These are phyloP conservation scores for Saccharomycopsis oosterbeekiorum DNA, from an alignment of 805 yeast genomes.

Conservation along the genomic window DNA sequence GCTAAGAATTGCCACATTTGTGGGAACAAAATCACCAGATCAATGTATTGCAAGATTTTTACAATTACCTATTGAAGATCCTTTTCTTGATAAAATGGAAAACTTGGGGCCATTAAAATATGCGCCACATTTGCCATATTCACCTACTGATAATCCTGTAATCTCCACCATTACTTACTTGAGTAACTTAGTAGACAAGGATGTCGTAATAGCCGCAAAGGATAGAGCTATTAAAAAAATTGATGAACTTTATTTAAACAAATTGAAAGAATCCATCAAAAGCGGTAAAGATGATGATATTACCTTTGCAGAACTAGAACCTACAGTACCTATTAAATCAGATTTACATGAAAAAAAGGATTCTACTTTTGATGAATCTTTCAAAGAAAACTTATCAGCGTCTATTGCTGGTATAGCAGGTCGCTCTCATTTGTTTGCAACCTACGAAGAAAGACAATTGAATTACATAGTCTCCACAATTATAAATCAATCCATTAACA, in stretches of 20 bases:
- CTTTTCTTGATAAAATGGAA: conserved; percentile 37
- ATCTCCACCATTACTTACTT: conserved; percentile 86
- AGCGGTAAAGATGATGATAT: conserved; percentile 14
- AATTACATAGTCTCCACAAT: conserved; percentile 46
- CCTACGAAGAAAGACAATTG: conserved; percentile 73
- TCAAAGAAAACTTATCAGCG: conserved; percentile 54
- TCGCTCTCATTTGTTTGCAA: conserved; percentile 68
- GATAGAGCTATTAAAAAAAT: conserved; percentile 19
- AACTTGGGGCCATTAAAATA: conserved; percentile 64
- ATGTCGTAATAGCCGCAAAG: conserved; percentile 32
- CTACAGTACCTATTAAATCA: conserved; percentile 16
- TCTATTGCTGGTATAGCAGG: conserved; percentile 73
- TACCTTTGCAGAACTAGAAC: conserved; percentile 13
- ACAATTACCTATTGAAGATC: conserved; percentile 73
- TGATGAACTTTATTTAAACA: conserved; percentile 18
- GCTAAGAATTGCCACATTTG: conserved; percentile 60
- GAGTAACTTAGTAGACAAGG: conserved; percentile 76
- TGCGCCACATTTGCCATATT: conserved; percentile 76
- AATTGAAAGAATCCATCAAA: conserved; percentile 17
- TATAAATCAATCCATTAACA: conserved; percentile 51
- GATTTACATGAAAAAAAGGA: not conserved
- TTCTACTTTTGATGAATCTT: conserved; percentile 14
- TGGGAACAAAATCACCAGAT: conserved; percentile 62
- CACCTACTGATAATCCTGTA: conserved; percentile 85
- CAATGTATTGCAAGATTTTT: conserved; percentile 75